These are phyloP conservation scores for Lactarius vividus DNA, from an alignment of 768 basidiomycete species.

Conservation along the genomic window DNA sequence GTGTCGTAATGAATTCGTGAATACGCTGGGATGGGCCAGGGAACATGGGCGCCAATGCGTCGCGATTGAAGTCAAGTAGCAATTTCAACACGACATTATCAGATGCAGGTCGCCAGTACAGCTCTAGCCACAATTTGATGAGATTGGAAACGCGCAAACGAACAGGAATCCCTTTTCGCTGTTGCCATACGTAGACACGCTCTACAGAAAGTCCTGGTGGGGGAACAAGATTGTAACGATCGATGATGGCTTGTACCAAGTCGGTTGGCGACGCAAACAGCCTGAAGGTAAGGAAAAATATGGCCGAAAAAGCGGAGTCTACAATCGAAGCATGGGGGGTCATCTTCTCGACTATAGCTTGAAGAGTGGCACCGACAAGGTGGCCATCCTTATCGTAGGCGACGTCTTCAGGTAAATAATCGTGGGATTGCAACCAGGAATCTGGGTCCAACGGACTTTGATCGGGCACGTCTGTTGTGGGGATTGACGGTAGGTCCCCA, in stretches of 20 bases:
- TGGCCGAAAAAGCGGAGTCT: conserved; percentile 79
- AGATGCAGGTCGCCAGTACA: conserved; percentile 76
- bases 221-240: conserved; percentile 79
- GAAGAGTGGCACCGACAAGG: conserved; percentile 86
- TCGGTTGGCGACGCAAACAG: conserved; percentile 79
- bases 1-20: conserved; percentile 59
- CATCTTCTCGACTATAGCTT: conserved; percentile 93
- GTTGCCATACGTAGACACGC: conserved; percentile 74
- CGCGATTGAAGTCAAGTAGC: conserved; percentile 58
- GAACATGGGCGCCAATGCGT: conserved; percentile 60
- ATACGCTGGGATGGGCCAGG: conserved; percentile 71
- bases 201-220: conserved; percentile 55
- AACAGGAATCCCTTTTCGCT: conserved; percentile 84
- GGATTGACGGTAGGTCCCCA: conserved; percentile 51
- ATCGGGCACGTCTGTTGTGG: conserved; percentile 37
- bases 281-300: conserved; percentile 96
- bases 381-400: conserved; percentile 88
- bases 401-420: conserved; percentile 81
- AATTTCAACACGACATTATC: conserved; percentile 64
- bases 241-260: conserved; percentile 72
- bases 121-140: conserved; percentile 91
- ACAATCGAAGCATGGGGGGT: conserved; percentile 92
- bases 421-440: conserved; percentile 62
- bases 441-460: conserved; percentile 39
- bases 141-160: conserved; percentile 90